Evolutionary conservation across 2,329 filamentous ascomycete species (phyloP), one percentile per base, ranked within the genome.

Genomic region (Colletotrichum sojae): DNA sequence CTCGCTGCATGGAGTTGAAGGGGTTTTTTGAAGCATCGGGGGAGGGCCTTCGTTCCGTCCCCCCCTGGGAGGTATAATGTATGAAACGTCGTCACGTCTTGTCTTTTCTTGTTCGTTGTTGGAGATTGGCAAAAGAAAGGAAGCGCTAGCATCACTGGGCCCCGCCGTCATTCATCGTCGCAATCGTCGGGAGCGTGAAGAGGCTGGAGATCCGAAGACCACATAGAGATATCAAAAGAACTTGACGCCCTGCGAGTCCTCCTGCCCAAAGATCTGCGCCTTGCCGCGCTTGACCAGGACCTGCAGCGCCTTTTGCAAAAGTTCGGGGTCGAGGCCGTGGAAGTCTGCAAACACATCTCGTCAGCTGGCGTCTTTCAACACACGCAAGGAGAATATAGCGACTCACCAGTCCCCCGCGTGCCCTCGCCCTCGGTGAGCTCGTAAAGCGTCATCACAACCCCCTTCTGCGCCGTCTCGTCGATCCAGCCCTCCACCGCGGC

Each of bases 211-310:
- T 4, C 22, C 5, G 22, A 4, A 25, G 10, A 36, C 10, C 31
- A 36, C 10, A 36, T 36, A 36, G 31, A 36, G 31, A 36, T 36
- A 55, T 91, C 83, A 98, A 78, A 98, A 98, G 83, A 99, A 98
- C 83, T 99, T 99, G 73, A 98, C 94, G 75, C 96, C 96, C 76
- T 93, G 90, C 70, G 93, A 92, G 78, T 95, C 94, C 75, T 95
- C 94, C 62, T 90, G 89, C 40, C 95, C 95, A 82, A 99, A 98
- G 27, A 98, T 90, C 80, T 98, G 95, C 15, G 95, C 95, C 82
- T 93, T 97, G 73, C 94, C 94, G 71, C 92, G 89, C 85, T 97
- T 97, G 43, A 97, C 95, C 56, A 98, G 86, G 57, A 96, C 85
- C 69, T 89, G 88, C 56, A 99, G 85, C 45, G 93, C 92, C 79